Conservation (phyloP, 495 filamentous ascomycete species). For the Hypoxylon subgilvum region DNA sequence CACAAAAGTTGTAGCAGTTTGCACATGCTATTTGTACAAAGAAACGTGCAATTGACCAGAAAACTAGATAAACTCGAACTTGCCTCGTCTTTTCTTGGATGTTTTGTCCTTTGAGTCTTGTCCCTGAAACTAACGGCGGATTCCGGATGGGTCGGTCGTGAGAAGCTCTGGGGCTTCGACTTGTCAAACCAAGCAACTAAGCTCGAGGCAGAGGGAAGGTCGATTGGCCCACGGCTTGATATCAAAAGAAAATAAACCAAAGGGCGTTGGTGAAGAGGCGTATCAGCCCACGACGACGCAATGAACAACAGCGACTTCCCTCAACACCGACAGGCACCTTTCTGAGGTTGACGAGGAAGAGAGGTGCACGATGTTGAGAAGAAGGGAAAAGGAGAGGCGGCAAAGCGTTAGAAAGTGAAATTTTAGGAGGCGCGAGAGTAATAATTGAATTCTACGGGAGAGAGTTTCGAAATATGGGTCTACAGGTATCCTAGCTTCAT, state of each 20-base stretch:
- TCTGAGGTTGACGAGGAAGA: conserved; percentile 22
- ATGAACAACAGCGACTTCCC: conserved; percentile 22
- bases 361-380: conserved; percentile 25
- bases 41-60: too few species aligned
- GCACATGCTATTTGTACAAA: too few species aligned
- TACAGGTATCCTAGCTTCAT: background rate
- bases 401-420: conserved; percentile 22
- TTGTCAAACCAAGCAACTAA: conserved; percentile 3
- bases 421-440: conserved; percentile 28
- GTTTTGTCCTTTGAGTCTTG: background rate
- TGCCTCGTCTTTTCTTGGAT: conserved; percentile 11
- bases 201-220: conserved; percentile 9
- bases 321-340: conserved; percentile 22
- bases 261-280: conserved; percentile 12
- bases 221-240: conserved; percentile 22
- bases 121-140: conserved; percentile 1
- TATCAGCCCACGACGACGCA: conserved; percentile 3
- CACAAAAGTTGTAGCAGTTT: too few species aligned
- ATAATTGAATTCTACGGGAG: conserved; percentile 9
- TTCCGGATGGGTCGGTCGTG: conserved; percentile 25
- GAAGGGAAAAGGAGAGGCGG: conserved; percentile 10
- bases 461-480: conserved; percentile 28
- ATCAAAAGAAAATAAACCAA: conserved; percentile 13
- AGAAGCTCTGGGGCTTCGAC: conserved; percentile 4
- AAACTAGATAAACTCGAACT: too few species aligned